These are phyloP conservation scores for Heimioporus retisporus DNA, from an alignment of 1,284 basidiomycete species.

Conservation along the genomic window DNA sequence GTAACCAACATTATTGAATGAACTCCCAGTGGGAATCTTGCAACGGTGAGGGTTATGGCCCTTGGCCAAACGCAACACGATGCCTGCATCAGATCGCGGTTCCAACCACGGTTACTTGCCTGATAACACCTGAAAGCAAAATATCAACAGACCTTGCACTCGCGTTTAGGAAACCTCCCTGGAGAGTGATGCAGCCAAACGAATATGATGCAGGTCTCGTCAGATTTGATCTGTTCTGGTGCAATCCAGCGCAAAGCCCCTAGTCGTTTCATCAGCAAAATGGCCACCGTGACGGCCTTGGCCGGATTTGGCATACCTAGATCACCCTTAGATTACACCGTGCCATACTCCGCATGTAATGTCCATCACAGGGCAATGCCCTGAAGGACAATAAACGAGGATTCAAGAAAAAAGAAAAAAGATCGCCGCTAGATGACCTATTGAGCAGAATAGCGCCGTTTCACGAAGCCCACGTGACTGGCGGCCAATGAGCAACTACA, in stretches of 20 bases:
- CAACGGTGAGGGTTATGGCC: neutral
- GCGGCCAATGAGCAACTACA: too few relatives aligned
- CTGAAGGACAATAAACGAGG: too few relatives aligned
- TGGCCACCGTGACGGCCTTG: too few relatives aligned
- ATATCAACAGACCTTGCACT: neutral
- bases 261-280: neutral
- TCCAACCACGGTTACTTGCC: neutral
- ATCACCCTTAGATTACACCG: too few relatives aligned
- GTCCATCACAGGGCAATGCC: too few relatives aligned
- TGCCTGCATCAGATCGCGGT: neutral
- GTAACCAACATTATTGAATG: constrained; percentile 23
- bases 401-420: too few relatives aligned
- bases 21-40: constrained; percentile 22
- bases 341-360: too few relatives aligned
- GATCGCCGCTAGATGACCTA: too few relatives aligned
- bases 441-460: too few relatives aligned
- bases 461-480: too few relatives aligned
- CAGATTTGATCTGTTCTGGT: neutral
- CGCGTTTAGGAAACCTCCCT: neutral
- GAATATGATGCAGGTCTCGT: constrained; percentile 3
- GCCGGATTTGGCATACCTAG: too few relatives aligned
- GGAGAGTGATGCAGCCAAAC: constrained; percentile 10
- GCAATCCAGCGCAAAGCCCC: neutral
- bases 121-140: constrained; percentile 2
- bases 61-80: neutral